Base-by-base conservation (phyloP, 805 yeast genomes). In the Clavispora santaluciae region DNA sequence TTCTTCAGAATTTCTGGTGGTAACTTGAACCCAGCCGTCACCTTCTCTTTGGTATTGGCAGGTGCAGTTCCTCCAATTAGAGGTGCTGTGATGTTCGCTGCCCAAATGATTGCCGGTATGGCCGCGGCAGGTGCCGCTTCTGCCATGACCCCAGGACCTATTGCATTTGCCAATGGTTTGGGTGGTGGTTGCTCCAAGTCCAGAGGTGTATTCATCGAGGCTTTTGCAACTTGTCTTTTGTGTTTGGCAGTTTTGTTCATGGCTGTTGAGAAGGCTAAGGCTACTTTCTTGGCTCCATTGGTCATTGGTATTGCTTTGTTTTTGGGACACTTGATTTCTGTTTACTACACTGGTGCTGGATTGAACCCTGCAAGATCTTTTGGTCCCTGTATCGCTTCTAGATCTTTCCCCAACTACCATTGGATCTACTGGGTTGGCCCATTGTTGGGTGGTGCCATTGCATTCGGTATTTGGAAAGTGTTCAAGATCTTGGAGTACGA, bases 341-440 rank as follows among this genome's bases (percentile, higher is more conserved):
- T 88, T 42, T 83, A 75, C 76, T 83, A 77, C 71, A 85, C 95
- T 38, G 95, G 95, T 61, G 95, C 95, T 29, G 95, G 95, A 60
- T 72, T 86, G 57, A 87, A 87, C 75, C 95, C 95, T 43, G 95
- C 96, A 35, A 80, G 96, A 73, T 70, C 86, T 24, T 76, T 87
- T 42, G 96, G 96, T 57, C 95, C 95, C 39, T 76, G 81, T 60
- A 70, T 86, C 45, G 95, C 89, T 44, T 75, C 76, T 41, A 70
- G 63, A 42, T 70, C 77, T 17, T 88, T 88, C 81, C 95, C 95
- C 25, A 61, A 56, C 56, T 87, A 87, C 69, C 88, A 81, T 73
- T 87, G 95, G 95, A 86, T 88, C 50, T 87, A 87, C 75, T 86
- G 95, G 93, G 79, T 87, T 43, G 96, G 96, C 40, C 95, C 96